phyloP scores from a whole-genome alignment of 2,329 filamentous ascomycete species.

The Lasiodiplodia hormozganensis region DNA sequence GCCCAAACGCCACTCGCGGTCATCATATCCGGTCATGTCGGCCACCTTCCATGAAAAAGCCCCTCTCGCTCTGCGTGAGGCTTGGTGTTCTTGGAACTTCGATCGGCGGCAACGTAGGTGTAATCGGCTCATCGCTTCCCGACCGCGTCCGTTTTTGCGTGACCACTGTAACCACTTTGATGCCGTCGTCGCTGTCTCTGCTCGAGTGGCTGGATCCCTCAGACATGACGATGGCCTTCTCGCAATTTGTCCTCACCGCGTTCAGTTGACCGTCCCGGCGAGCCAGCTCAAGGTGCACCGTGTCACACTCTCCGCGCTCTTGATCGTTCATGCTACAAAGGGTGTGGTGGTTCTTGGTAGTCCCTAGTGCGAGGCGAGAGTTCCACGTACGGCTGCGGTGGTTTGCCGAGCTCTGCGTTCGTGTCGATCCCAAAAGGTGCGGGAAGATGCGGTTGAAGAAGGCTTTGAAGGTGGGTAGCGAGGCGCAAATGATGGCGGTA shows the following conservation, averaged over 20 bases:
- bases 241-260: constrained; percentile 6
- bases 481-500: constrained; percentile 41
- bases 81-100: background rate
- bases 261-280: background rate
- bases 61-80: constrained; percentile 11
- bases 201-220: background rate
- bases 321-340: constrained; percentile 2
- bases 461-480: constrained; percentile 35
- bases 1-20: background rate
- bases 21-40: background rate
- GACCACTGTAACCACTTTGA: constrained; percentile 22
- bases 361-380: background rate
- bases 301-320: background rate
- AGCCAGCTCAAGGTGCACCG: constrained; percentile 12
- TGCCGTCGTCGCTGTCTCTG: constrained; percentile 8
- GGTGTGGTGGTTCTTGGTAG: constrained; percentile 6
- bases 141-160: background rate
- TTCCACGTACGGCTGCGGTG: constrained; percentile 18
- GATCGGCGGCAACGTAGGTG: background rate
- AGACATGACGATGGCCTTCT: background rate
- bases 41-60: background rate
- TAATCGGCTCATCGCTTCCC: background rate
- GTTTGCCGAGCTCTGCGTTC: background rate
- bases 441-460: constrained; percentile 9
- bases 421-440: background rate